Base-by-base conservation (phyloP, 2,329 filamentous ascomycete genomes). In the Beauveria sp. region DNA sequence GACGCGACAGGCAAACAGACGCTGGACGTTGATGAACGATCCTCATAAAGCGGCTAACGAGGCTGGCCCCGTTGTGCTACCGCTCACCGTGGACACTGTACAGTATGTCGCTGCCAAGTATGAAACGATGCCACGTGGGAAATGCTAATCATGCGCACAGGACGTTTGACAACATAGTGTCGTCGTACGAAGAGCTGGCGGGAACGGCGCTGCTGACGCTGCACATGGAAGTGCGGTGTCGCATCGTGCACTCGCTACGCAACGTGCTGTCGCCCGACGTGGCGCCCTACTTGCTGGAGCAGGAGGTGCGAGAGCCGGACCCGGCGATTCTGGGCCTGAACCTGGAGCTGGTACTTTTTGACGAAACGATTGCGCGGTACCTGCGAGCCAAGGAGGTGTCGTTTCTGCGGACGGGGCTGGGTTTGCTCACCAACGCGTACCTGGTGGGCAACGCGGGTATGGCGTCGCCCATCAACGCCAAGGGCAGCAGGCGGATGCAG, bases 201-300 rank as follows among this genome's bases (percentile, higher is more conserved):
- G 82, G 83, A 20, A 91, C 87, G 3, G 87, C 93, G 48, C 83
- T 98, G 3, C 80, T 96, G 28, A 96, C 91, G 0, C 79, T 99
- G 3, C 93, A 98, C 71, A 85, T 96, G 73, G 92, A 97, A 73
- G 85, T 96, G 54, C 88, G 95, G 52, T 91, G 89, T 70, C 91
- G 91, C 56, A 88, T 96, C 66, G 84, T 96, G 43, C 86, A 93
- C 71, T 91, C 93, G 65, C 82, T 99, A 46, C 75, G 79, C 73
- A 83, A 77, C 64, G 86, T 81, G 62, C 80, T 82, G 67, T 91
- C 81, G 55, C 86, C 78, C 66, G 81, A 76, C 70, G 83, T 76
- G 68, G 84, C 80, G 12, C 84, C 85, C 0, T 88, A 88, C 73
- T 79, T 83, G 63, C 82, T 84, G 54, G 87, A 90, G 65, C 87